Evolutionary conservation across 1,284 basidiomycete genomes (phyloP).

Genomic region (Tylopilus orsonianus): DNA sequence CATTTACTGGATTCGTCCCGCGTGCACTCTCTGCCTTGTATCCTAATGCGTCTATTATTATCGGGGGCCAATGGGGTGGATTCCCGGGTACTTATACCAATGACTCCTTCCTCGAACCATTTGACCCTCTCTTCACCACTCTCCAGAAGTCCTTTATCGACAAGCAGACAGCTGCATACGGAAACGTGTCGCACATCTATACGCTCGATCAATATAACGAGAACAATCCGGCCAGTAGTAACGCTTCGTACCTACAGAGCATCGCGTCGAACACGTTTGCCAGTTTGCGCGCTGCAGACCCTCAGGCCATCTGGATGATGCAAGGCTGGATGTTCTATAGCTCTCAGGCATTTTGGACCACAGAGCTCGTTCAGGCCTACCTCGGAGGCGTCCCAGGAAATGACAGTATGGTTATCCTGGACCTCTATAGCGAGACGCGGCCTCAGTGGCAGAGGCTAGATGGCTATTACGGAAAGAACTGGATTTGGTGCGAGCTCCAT

Average conservation of each 20-base stretch:
- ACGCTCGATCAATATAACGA: conserved; percentile 50
- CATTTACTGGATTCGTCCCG: conserved; percentile 47
- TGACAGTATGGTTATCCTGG: conserved; percentile 44
- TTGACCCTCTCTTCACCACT: conserved; percentile 38
- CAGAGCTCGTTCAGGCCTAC: conserved; percentile 40
- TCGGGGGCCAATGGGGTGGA: conserved; percentile 38
- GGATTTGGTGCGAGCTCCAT: conserved; percentile 48
- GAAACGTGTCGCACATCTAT: conserved; percentile 43
- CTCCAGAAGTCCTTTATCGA: conserved; percentile 42
- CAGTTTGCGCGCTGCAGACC: conserved; percentile 40
- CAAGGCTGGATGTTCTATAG: conserved; percentile 47
- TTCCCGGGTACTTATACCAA: conserved; percentile 38
- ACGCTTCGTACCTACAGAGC: conserved; percentile 37
- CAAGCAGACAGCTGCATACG: conserved; percentile 42
- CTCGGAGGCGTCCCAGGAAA: conserved; percentile 39
- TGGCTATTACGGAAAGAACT: conserved; percentile 43
- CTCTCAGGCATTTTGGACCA: conserved; percentile 39
- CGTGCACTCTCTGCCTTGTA: conserved; percentile 33
- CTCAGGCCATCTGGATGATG: conserved; percentile 44
- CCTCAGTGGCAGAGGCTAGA: conserved; percentile 44
- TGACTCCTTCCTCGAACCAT: conserved; percentile 44
- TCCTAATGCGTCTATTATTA: conserved; percentile 40
- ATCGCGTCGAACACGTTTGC: conserved; percentile 38
- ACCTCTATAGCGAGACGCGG: conserved; percentile 42
- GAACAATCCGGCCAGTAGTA: conserved; percentile 39